Conservation (phyloP, 1,139 yeast genomes). For the Yamadazyma diddensiae region DNA sequence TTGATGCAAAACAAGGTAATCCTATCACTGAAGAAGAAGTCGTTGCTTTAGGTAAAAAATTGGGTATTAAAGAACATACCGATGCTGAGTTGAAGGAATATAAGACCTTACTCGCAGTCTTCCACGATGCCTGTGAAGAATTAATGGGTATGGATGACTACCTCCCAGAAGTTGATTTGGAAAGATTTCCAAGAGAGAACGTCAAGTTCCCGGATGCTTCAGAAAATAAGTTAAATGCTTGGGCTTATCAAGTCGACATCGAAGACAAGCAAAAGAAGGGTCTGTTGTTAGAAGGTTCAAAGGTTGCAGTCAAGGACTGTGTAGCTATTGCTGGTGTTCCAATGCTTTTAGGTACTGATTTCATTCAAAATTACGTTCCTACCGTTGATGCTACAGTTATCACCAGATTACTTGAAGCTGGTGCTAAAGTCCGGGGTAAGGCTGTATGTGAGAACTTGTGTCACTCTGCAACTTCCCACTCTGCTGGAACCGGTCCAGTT, state of each 20-base stretch:
- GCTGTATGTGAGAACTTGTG: conserved; percentile 36
- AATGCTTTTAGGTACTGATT: conserved; percentile 32
- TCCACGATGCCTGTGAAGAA: conserved; percentile 19
- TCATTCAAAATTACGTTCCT: conserved; percentile 26
- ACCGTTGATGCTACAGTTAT: conserved; percentile 34
- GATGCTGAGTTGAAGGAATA: conserved; percentile 14
- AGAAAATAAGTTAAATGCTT: conserved; percentile 17
- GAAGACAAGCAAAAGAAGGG: conserved; percentile 5
- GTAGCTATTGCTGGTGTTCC: conserved; percentile 32
- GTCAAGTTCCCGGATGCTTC: conserved; percentile 17
- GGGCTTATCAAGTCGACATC: conserved; percentile 12
- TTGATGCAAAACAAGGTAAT: conserved; percentile 12
- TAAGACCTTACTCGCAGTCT: conserved; percentile 17
- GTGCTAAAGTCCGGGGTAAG: conserved; percentile 30
- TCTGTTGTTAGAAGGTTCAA: conserved; percentile 4
- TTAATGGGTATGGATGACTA: conserved; percentile 18
- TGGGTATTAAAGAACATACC: conserved; percentile 14
- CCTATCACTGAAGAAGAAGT: conserved; percentile 15
- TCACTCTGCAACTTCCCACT: conserved; percentile 31
- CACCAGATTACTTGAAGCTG: conserved; percentile 27
- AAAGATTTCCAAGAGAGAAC: conserved; percentile 28
- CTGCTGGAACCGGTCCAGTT: conserved; percentile 24
- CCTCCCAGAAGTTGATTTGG: conserved; percentile 18
- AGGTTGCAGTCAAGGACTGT: conserved; percentile 23
- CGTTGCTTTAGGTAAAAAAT: conserved; percentile 7